Base-by-base conservation (phyloP, 1,139 yeast species). In the Lodderomyces margitis region DNA sequence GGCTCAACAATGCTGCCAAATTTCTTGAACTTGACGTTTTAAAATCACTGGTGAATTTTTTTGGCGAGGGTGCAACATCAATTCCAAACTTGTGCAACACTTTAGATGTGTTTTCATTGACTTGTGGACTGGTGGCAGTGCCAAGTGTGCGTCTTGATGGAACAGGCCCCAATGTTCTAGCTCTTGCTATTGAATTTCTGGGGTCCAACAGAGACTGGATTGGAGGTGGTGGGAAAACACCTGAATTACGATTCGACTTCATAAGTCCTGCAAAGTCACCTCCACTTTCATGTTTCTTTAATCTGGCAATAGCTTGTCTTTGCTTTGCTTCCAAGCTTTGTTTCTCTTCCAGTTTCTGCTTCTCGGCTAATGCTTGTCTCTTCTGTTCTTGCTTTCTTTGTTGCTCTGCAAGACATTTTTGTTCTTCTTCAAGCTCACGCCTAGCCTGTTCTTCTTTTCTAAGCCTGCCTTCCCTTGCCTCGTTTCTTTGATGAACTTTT, bases 41-140 rank as follows among this genome's bases (percentile, higher is more conserved):
- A 42, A 67, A 54, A 38, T 52, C 53, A n/a, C 59, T 50, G 30
- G 48, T 48, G n/a, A 61, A 48, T 21, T 36, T 36, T 39, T 50
- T 56, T n/a, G 67, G 62, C 4, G 66, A 49, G 3, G 64, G 54
- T 32, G 57, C 49, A 40, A 73, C 51, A 19, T 66, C 70, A 35
- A 75, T 70, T 3, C 81, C 80, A 38, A 74, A 56, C 45, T 62
- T 68, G 41, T 67, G 68, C 43, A 75, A 62, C 1, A 74, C 75
- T 38, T 64, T 64, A 2, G 62, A 58, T 36, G 73, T 65, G 45
- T 47, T 46, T 25, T 46, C 50, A 36, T 44, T 45, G 4, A 39
- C 37, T 17, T 17, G 31, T n/a, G 37, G 39, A 21, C 38, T 43
- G 11, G 36, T 34, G 41, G 56, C 50, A 9, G 37, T 20, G 20